Base-by-base conservation (phyloP, 495 filamentous ascomycete genomes). In the Gamarada debralockiae region DNA sequence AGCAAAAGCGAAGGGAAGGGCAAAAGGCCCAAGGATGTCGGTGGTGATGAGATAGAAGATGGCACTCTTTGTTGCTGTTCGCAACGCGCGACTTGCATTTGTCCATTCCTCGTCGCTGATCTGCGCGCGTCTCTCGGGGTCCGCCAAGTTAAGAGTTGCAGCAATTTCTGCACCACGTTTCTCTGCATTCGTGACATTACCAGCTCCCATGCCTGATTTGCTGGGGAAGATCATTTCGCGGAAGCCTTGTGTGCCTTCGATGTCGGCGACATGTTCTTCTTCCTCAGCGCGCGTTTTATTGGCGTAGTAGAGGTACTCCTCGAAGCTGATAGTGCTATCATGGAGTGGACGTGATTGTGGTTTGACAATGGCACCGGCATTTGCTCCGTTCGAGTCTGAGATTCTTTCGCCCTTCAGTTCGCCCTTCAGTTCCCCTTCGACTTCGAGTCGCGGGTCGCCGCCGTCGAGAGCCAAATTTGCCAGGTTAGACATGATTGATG, bases 251-350 rank as follows among this genome's bases (percentile, higher is more conserved):
- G 43, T 14, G 15, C 15, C 23, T 22, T 46, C 43, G 14, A 18
- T 8, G 20, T 46, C 43, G 15, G 21, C 43, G 13, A 46, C 20
- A 24, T 22, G 20, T 10, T 13, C 5, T 12, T 25, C 23, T 22
- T 46, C 43, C 10, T 25, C 20, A 3, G 24, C 43, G 10, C 43
- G 43, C 15, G 24, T 18, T 22, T 34, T 48, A 14, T 34, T 48
- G 9, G 45, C 45, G 20, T 37, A 48, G n/a, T 48, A 29, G 12
- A 48, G 45, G 13, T 48, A 48, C 25, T 48, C 45, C 27, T 48
- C 45, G 31, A 48, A 37, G 13, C 18, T 25, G 12, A 48, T 17
- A 17, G 14, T 48, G 9, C 25, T 24, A 13, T 46, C 43, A 31
- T 47, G 22, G 5, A n/a, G n/a, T n/a, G n/a, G n/a, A n/a, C n/a